A percentile compares a stretch with the other conserved stretches of the same genome.
These are phyloP conservation scores for Aspergillus proliferans DNA, from an alignment of 2,329 filamentous ascomycete genomes.

Conservation along the genomic window DNA sequence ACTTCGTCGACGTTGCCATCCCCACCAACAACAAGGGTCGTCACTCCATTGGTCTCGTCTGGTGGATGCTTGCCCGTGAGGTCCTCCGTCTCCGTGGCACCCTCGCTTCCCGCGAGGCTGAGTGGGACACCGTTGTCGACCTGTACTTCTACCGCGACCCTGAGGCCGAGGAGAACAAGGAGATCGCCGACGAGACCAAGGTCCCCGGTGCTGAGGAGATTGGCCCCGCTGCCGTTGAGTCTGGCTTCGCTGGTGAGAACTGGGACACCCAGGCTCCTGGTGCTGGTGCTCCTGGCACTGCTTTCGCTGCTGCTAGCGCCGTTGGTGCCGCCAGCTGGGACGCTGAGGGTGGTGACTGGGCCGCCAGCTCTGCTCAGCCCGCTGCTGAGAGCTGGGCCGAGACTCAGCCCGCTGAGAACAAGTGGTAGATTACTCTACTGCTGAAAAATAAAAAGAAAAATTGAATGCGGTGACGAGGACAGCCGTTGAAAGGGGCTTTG, in stretches of 20 bases:
- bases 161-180: conserved; percentile 99
- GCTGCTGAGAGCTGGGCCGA: conserved; percentile 39
- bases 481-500: conserved; percentile 24
- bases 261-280: conserved; percentile 70
- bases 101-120: conserved; percentile 87
- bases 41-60: conserved; percentile 95
- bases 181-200: conserved; percentile 76
- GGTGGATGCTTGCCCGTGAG: conserved; percentile 99
- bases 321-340: conserved; percentile 59
- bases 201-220: conserved; percentile 77
- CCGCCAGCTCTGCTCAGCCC: conserved; percentile 37
- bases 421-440: conserved; percentile 31
- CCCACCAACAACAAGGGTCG: conserved; percentile 99
- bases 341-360: conserved; percentile 51
- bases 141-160: conserved; percentile 99
- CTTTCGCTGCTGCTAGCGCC: conserved; percentile 66
- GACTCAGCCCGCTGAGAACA: conserved; percentile 29
- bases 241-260: conserved; percentile 69
- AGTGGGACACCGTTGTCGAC: conserved; percentile 99
- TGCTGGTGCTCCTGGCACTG: conserved; percentile 57
- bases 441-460: conserved; percentile 5
- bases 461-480: conserved; percentile 16
- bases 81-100: conserved; percentile 97
- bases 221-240: conserved; percentile 69
- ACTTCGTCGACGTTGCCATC: conserved; percentile 99